phyloP scores from a whole-genome alignment of 371 early-diverging fungal species.

The Rhizopus stolonifer region DNA sequence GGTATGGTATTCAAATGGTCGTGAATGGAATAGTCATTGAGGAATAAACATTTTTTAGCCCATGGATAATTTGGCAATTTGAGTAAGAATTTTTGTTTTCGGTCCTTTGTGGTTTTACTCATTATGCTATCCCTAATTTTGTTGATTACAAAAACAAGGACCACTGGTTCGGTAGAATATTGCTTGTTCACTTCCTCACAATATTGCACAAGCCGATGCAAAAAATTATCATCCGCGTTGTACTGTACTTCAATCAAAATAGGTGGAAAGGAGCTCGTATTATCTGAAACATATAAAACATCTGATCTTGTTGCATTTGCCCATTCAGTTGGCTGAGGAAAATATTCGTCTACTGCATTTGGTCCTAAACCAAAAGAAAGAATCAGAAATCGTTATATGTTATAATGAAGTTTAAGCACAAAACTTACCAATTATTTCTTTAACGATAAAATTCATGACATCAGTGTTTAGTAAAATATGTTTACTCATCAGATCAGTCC shows the following conservation, averaged over 20 bases:
- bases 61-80: constrained; percentile 13
- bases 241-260: constrained; percentile 10
- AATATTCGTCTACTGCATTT: constrained; percentile 2
- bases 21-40: constrained; percentile 5
- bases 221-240: background rate
- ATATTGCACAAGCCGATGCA: constrained; percentile 7
- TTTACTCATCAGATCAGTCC: constrained; percentile 6
- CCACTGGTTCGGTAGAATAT: constrained; percentile 1
- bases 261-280: background rate
- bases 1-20: constrained; percentile 9
- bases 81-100: background rate
- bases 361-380: constrained; percentile 14
- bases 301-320: constrained; percentile 1
- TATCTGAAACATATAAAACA: constrained; percentile 8
- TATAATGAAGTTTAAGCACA: background rate
- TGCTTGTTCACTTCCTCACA: constrained; percentile 12
- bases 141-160: constrained; percentile 10
- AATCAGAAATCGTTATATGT: constrained; percentile 7
- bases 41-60: constrained; percentile 11
- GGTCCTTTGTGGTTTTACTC: constrained; percentile 6
- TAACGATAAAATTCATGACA: constrained; percentile 7
- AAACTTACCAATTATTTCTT: constrained; percentile 10
- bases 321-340: constrained; percentile 10
- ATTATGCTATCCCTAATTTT: background rate
- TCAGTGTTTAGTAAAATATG: constrained; percentile 7